Evolutionary conservation across 345 rosid genomes (phyloP).

Genomic region (Hypericum androsaemum): DNA sequence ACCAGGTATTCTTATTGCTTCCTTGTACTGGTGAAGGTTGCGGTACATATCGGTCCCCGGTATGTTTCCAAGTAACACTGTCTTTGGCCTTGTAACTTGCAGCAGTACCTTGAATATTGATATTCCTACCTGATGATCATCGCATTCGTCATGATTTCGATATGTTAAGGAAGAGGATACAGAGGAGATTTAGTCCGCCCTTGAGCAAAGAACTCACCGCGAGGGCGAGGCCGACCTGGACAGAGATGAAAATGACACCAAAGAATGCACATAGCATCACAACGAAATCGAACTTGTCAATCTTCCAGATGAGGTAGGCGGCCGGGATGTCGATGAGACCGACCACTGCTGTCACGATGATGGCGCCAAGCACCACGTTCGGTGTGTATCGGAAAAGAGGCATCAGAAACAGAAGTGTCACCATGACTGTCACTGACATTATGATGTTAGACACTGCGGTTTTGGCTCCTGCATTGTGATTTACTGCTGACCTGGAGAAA

Average conservation of each 20-base stretch:
- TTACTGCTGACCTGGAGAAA: slow-evolving; percentile 92
- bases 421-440: slow-evolving; percentile 93
- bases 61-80: slow-evolving; percentile 63
- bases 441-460: slow-evolving; percentile 85
- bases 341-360: slow-evolving; percentile 80
- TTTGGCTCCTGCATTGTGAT: slow-evolving; percentile 87
- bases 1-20: slow-evolving; percentile 57
- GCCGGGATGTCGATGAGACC: slow-evolving; percentile 91
- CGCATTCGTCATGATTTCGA: background rate
- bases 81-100: slow-evolving; percentile 82
- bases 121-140: slow-evolving; percentile 50
- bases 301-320: slow-evolving; percentile 63
- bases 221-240: slow-evolving; percentile 69
- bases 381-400: slow-evolving; percentile 96
- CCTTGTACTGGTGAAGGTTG: slow-evolving; percentile 63
- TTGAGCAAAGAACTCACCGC: slow-evolving; percentile 45
- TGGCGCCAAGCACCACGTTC: slow-evolving; percentile 77
- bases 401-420: slow-evolving; percentile 81
- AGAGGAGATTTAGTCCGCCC: background rate
- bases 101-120: slow-evolving; percentile 74
- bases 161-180: background rate
- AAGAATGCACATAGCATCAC: slow-evolving; percentile 73
- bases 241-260: slow-evolving; percentile 80
- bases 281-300: slow-evolving; percentile 83
- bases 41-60: slow-evolving; percentile 69